Percentiles rank a stretch among this genome's conserved stretches.
These are phyloP conservation scores for Stylonectria norvegica DNA, from an alignment of 2,329 filamentous ascomycete species.

Conservation along the genomic window DNA sequence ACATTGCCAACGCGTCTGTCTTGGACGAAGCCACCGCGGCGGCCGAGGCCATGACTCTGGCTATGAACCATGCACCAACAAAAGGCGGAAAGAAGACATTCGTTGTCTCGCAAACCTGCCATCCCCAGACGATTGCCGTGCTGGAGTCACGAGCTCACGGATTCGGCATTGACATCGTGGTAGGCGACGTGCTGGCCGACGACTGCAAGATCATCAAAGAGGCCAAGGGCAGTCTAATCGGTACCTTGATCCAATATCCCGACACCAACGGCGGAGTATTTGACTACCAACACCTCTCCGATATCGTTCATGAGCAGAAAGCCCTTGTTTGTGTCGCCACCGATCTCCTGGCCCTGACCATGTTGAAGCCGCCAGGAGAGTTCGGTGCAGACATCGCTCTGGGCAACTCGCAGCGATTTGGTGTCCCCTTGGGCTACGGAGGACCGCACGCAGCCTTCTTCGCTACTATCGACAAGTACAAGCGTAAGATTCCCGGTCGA, in stretches of 20 bases:
- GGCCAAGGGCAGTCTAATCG: constrained; percentile 76
- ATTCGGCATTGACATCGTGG: constrained; percentile 77
- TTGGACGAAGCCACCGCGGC: constrained; percentile 90
- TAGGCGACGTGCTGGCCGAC: constrained; percentile 69
- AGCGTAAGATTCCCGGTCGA: constrained; percentile 89
- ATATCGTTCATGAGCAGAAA: constrained; percentile 73
- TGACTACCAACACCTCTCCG: constrained; percentile 69
- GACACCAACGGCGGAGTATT: constrained; percentile 82
- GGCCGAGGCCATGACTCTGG: constrained; percentile 91
- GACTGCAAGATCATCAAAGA: constrained; percentile 64
- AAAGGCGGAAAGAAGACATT: constrained; percentile 76
- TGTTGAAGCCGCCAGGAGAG: constrained; percentile 85
- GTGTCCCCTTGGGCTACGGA: constrained; percentile 87
- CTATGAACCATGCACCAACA: constrained; percentile 65
- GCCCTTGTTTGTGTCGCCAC: constrained; percentile 84
- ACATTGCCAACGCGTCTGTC: constrained; percentile 86
- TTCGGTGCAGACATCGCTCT: constrained; percentile 95
- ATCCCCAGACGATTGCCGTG: constrained; percentile 84
- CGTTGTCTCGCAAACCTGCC: constrained; percentile 76
- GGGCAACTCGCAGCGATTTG: constrained; percentile 85
- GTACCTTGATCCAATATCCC: constrained; percentile 89
- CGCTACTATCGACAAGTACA: constrained; percentile 72
- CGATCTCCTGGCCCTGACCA: constrained; percentile 81
- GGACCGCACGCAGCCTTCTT: constrained; percentile 97
- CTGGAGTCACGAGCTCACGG: constrained; percentile 81